These are phyloP conservation scores for Tricladium varicosporioides DNA, from an alignment of 2,329 filamentous ascomycete genomes.

Conservation along the genomic window DNA sequence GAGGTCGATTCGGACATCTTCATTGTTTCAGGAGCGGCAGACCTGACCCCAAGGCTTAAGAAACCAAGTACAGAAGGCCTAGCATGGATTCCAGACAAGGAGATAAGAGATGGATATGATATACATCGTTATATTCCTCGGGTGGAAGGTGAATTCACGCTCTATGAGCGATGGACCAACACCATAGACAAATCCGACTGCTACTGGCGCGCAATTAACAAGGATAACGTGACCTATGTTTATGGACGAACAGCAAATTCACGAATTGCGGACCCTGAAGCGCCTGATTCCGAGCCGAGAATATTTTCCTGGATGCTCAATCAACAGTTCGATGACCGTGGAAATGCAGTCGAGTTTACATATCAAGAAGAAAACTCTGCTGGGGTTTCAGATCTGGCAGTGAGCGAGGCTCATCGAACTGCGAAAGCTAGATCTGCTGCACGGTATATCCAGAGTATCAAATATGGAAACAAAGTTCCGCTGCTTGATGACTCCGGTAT, in stretches of 20 bases:
- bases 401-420: not conserved
- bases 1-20: not conserved
- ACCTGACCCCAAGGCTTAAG: not conserved
- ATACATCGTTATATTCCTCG: not conserved
- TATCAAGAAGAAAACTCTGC: not conserved
- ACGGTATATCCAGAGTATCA: not conserved
- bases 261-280: not conserved
- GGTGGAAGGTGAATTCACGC: not conserved
- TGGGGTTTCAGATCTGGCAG: not conserved
- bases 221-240: not conserved
- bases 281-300: no score
- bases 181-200: not conserved
- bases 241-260: not conserved
- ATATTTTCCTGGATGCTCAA: not conserved
- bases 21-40: not conserved
- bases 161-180: not conserved
- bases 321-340: not conserved
- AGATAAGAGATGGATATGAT: not conserved
- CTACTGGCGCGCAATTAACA: not conserved
- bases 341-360: not conserved
- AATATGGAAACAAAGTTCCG: not conserved
- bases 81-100: no score
- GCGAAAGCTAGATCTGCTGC: no score
- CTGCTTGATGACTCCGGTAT: no score
- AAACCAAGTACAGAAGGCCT: not conserved